Conservation (phyloP, 257 asterid species). For the Nicotiana tabacum region DNA sequence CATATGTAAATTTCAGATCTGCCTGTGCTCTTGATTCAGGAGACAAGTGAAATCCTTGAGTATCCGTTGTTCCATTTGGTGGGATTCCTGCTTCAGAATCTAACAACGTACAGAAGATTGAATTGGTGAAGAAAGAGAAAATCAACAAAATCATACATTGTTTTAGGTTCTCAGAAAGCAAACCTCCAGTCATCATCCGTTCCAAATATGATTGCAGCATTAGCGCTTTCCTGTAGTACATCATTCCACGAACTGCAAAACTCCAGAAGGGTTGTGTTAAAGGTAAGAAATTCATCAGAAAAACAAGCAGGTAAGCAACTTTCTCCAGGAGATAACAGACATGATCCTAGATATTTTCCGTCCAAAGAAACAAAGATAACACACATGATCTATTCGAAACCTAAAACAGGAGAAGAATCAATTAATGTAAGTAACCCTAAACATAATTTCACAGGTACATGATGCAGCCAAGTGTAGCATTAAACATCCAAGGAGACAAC, state of each 20-base stretch:
- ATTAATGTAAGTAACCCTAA: neutral
- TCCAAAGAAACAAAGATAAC: neutral
- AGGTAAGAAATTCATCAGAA: slow-evolving; percentile 17
- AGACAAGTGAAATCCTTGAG: slow-evolving; percentile 81
- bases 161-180: slow-evolving; percentile 15
- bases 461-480: neutral
- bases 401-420: neutral
- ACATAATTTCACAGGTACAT: neutral
- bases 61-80: slow-evolving; percentile 45
- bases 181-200: slow-evolving; percentile 63
- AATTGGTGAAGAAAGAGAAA: neutral
- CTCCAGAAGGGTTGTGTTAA: slow-evolving; percentile 18
- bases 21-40: slow-evolving; percentile 98
- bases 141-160: slow-evolving; percentile 2
- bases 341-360: neutral
- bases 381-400: neutral
- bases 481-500: neutral
- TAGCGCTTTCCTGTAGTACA: slow-evolving; percentile 98
- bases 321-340: neutral
- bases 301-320: slow-evolving; percentile 6
- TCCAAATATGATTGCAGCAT: slow-evolving; percentile 94
- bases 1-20: slow-evolving; percentile 92
- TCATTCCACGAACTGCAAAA: slow-evolving; percentile 93
- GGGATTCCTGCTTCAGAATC: slow-evolving; percentile 64
- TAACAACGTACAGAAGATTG: slow-evolving; percentile 24